Evolutionary conservation across 352 stramenopile genomes (phyloP).

Genomic region (Lagenidium giganteum): DNA sequence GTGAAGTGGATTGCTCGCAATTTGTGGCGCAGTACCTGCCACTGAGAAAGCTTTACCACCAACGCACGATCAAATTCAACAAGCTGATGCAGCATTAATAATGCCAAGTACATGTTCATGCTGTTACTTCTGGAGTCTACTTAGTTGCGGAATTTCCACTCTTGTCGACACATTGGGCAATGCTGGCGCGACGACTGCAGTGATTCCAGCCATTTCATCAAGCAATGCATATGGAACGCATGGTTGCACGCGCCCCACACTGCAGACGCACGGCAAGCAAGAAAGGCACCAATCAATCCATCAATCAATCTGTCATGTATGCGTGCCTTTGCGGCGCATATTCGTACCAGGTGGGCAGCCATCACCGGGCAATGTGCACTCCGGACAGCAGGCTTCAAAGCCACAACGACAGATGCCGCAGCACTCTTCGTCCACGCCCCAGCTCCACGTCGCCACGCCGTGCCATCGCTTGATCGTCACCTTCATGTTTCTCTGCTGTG

Average conservation of each 20-base stretch:
- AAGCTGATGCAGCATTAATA: slow-evolving; percentile 55
- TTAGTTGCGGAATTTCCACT: slow-evolving; percentile 83
- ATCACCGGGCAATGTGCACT: slow-evolving; percentile 72
- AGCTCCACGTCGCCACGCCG: slow-evolving; percentile 87
- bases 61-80: slow-evolving; percentile 72
- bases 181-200: slow-evolving; percentile 76
- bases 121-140: background rate
- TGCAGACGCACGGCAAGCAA: slow-evolving; percentile 1
- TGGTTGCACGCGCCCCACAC: slow-evolving; percentile 90
- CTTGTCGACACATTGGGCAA: slow-evolving; percentile 87
- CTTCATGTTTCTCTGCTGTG: slow-evolving; percentile 43
- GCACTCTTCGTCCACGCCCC: slow-evolving; percentile 90
- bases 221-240: slow-evolving; percentile 92
- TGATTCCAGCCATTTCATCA: slow-evolving; percentile 91
- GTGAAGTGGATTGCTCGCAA: slow-evolving; percentile 57
- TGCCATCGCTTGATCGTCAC: slow-evolving; percentile 85
- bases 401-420: slow-evolving; percentile 85
- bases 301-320: background rate
- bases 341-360: slow-evolving; percentile 74
- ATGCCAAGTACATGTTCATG: background rate
- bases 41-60: slow-evolving; percentile 66
- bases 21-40: slow-evolving; percentile 67
- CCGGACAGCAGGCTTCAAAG: slow-evolving; percentile 79
- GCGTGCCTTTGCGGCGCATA: background rate
- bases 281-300: background rate